phyloP scores from a whole-genome alignment of 768 basidiomycete genomes.

The Chiua virens region DNA sequence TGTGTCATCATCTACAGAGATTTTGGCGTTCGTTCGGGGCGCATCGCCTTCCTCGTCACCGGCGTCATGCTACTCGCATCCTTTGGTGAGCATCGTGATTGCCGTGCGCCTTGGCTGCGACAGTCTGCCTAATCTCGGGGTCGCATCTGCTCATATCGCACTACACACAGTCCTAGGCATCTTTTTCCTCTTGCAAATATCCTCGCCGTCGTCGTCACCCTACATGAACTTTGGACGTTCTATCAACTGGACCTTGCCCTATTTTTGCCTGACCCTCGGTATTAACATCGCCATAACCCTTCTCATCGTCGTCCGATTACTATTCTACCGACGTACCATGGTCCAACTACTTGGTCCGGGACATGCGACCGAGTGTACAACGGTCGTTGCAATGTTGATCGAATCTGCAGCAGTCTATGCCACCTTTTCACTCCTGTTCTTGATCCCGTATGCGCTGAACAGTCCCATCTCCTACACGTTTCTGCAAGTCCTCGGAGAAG shows the following conservation, averaged over 20 bases:
- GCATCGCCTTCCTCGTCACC: constrained; percentile 15
- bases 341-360: constrained; percentile 19
- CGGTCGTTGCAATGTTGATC: constrained; percentile 24
- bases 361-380: constrained; percentile 25
- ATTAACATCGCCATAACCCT: constrained; percentile 26
- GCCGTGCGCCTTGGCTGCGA: not conserved
- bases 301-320: constrained; percentile 27
- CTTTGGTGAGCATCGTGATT: constrained; percentile 16
- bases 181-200: constrained; percentile 26
- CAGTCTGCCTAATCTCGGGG: not conserved
- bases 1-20: constrained; percentile 29
- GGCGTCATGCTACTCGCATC: constrained; percentile 27
- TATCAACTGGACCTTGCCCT: constrained; percentile 29
- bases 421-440: constrained; percentile 25
- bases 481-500: constrained; percentile 35
- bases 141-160: not conserved
- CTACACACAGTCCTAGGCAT: constrained; percentile 18
- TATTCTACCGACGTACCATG: constrained; percentile 25
- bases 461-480: constrained; percentile 32
- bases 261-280: constrained; percentile 25
- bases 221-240: constrained; percentile 12
- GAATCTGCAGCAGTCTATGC: constrained; percentile 32
- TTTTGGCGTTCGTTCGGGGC: constrained; percentile 9
- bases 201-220: constrained; percentile 29
- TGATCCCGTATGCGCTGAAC: constrained; percentile 25